Conservation (phyloP, 1,284 basidiomycete genomes). For the Laetiporus sulphureus region DNA sequence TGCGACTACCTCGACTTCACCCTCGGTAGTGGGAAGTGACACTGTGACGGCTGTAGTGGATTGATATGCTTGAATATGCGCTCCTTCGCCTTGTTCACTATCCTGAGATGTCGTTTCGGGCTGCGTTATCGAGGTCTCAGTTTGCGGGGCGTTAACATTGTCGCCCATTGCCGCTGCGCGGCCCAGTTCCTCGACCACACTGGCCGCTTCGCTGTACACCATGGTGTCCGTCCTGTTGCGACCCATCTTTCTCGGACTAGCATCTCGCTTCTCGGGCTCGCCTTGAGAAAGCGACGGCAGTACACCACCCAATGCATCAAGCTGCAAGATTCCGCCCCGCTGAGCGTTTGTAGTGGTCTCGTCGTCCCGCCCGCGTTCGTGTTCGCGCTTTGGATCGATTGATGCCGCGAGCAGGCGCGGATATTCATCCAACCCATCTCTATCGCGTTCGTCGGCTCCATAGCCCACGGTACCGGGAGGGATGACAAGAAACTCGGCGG, state of each 20-base stretch:
- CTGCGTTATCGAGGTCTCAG: too few relatives aligned
- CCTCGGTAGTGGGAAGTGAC: too few relatives aligned
- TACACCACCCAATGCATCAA: conserved; percentile 1
- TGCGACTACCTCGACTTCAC: not conserved
- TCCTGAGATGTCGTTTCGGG: too few relatives aligned
- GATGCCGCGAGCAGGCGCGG: conserved; percentile 44
- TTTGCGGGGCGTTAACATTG: conserved; percentile 12
- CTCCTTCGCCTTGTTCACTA: too few relatives aligned
- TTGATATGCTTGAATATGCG: too few relatives aligned
- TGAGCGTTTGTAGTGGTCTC: conserved; percentile 3
- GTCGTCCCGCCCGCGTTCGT: conserved; percentile 16
- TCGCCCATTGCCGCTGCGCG: conserved; percentile 22
- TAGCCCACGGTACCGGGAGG: conserved; percentile 32
- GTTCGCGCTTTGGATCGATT: conserved; percentile 27
- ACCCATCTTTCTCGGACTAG: conserved; percentile 48
- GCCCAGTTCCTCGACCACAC: conserved; percentile 35
- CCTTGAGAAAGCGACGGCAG: not conserved
- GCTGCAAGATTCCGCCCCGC: conserved; percentile 2
- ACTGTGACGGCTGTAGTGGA: too few relatives aligned
- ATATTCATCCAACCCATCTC: conserved; percentile 33
- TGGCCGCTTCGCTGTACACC: conserved; percentile 56
- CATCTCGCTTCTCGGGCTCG: conserved; percentile 20
- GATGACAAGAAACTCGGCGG: conserved; percentile 77
- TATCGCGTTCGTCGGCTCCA: conserved; percentile 25
- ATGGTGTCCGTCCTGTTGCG: conserved; percentile 70